Percentiles rank a stretch among this genome's conserved stretches.
Conservation (phyloP, 345 rosid species). For the Linum lewisii region DNA sequence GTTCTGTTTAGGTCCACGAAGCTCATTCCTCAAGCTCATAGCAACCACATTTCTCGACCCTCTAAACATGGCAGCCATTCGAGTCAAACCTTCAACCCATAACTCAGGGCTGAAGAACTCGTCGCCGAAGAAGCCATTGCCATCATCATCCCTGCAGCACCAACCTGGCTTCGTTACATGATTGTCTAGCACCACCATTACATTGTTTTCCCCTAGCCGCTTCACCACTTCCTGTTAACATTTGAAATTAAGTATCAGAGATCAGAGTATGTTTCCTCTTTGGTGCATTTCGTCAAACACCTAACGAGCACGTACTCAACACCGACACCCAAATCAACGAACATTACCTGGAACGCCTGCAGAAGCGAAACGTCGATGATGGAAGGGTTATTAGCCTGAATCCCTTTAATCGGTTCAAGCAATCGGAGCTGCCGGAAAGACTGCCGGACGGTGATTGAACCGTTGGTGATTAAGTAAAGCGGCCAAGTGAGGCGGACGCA, state of each 20-base stretch:
- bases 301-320: not conserved
- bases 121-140: slow-evolving; percentile 97
- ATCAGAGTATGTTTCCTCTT: not conserved
- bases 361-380: slow-evolving; percentile 68
- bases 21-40: slow-evolving; percentile 94
- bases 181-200: slow-evolving; percentile 90
- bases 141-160: slow-evolving; percentile 72
- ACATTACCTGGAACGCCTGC: slow-evolving; percentile 62
- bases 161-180: slow-evolving; percentile 89
- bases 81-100: slow-evolving; percentile 60
- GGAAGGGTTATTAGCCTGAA: slow-evolving; percentile 71
- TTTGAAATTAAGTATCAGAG: too few relatives aligned
- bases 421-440: slow-evolving; percentile 65
- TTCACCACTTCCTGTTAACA: slow-evolving; percentile 58
- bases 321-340: not conserved
- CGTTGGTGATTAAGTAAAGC: slow-evolving; percentile 24
- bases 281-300: not conserved
- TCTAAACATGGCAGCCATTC: slow-evolving; percentile 58
- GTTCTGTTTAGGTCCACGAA: slow-evolving; percentile 76
- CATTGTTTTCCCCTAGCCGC: slow-evolving; percentile 51
- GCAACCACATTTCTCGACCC: slow-evolving; percentile 65
- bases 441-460: slow-evolving; percentile 16
- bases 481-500: slow-evolving; percentile 42
- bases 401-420: slow-evolving; percentile 48
- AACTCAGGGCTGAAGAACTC: slow-evolving; percentile 52